Conservation (phyloP, 805 yeast genomes). For the Ogataea trehalophila region DNA sequence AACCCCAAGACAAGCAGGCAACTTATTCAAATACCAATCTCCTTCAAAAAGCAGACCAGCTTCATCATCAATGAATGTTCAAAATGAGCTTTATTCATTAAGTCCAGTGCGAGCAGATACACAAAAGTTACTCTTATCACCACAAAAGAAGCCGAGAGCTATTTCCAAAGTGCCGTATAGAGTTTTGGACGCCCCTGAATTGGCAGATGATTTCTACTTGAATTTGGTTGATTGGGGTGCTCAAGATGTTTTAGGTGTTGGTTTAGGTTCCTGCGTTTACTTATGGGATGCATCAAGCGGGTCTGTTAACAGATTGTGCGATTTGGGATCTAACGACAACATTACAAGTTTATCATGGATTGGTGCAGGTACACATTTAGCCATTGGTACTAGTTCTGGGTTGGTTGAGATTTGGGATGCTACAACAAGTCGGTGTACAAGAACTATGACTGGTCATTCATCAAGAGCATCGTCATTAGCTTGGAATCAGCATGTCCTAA, state of each 20-base stretch:
- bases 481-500: conserved; percentile 88
- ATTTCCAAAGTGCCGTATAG: conserved; percentile 86
- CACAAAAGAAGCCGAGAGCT: conserved; percentile 71
- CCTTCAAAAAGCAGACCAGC: conserved; percentile 61
- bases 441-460: conserved; percentile 90
- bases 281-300: conserved; percentile 88
- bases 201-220: conserved; percentile 89
- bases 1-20: conserved; percentile 40
- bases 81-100: conserved; percentile 70
- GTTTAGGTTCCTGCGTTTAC: conserved; percentile 81
- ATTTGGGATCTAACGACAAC: conserved; percentile 56
- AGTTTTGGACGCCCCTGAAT: conserved; percentile 92
- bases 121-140: conserved; percentile 72
- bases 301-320: conserved; percentile 74
- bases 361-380: conserved; percentile 89
- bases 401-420: conserved; percentile 95
- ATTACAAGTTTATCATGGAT: conserved; percentile 91
- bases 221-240: conserved; percentile 96
- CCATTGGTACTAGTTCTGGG: conserved; percentile 86
- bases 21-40: conserved; percentile 70
- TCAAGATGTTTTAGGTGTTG: conserved; percentile 84
- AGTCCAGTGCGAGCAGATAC: conserved; percentile 90
- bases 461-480: conserved; percentile 82
- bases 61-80: conserved; percentile 53
- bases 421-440: conserved; percentile 68